Conservation (phyloP, 1,139 yeast genomes). For the Kodamaea suecica region DNA sequence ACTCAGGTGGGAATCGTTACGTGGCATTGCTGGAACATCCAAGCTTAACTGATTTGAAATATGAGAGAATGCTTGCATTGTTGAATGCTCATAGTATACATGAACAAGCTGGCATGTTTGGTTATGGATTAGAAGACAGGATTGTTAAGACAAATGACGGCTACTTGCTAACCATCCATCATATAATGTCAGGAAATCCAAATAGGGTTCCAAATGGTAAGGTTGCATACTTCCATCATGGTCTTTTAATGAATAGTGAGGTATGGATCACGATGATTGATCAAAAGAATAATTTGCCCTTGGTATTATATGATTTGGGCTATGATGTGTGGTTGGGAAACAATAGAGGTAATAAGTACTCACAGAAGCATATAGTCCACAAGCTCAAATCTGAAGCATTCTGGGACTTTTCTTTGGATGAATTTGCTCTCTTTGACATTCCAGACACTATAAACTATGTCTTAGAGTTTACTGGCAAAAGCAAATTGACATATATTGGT, state of each 20-base stretch:
- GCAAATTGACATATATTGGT: constrained; percentile 67
- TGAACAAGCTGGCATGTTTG: constrained; percentile 37
- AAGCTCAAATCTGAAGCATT: constrained; percentile 38
- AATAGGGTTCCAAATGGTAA: constrained; percentile 26
- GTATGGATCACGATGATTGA: constrained; percentile 78
- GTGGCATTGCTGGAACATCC: constrained; percentile 11
- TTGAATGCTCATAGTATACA: constrained; percentile 32
- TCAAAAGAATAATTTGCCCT: constrained; percentile 66
- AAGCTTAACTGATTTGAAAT: constrained; percentile 19
- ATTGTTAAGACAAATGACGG: constrained; percentile 40
- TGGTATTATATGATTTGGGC: constrained; percentile 71
- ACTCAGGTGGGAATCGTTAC: constrained; percentile 18
- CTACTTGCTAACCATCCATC: constrained; percentile 36
- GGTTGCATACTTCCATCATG: constrained; percentile 84
- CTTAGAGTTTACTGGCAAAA: constrained; percentile 20
- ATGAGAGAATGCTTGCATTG: constrained; percentile 31
- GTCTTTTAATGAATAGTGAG: constrained; percentile 86
- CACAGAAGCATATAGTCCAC: constrained; percentile 43
- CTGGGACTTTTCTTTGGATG: constrained; percentile 49
- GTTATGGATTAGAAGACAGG: constrained; percentile 38
- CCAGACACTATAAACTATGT: constrained; percentile 45
- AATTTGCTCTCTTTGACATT: constrained; percentile 47
- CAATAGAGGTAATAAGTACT: constrained; percentile 86
- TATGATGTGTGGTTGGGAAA: constrained; percentile 94
- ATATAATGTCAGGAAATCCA: constrained; percentile 17